A percentile compares a stretch with the other conserved stretches of the same genome.
These are phyloP conservation scores for Oryza brachyantha DNA, from an alignment of 176 grass and related monocot genomes.

Conservation along the genomic window DNA sequence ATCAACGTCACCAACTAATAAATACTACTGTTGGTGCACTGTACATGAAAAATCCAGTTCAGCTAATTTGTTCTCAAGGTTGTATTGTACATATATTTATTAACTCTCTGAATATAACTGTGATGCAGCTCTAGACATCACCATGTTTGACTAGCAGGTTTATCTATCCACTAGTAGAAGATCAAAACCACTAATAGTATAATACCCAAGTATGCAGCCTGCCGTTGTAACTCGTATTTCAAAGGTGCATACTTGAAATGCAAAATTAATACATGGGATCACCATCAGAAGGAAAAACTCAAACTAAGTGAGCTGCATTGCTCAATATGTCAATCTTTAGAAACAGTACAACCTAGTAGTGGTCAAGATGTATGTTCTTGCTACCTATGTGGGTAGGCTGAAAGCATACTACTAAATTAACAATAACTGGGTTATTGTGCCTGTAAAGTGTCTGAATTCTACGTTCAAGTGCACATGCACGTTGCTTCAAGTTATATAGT, in stretches of 20 bases:
- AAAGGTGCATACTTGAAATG: neutral
- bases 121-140: neutral
- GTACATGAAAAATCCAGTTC: neutral
- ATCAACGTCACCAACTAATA: neutral
- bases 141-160: neutral
- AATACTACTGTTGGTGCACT: neutral
- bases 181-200: constrained; percentile 21
- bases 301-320: neutral
- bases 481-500: neutral
- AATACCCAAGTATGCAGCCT: neutral
- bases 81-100: neutral
- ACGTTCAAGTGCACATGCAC: neutral
- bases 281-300: neutral
- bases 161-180: neutral
- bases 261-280: neutral
- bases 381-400: neutral
- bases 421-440: neutral
- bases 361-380: neutral
- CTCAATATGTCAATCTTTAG: neutral
- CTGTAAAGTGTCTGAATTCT: neutral
- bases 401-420: neutral
- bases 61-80: neutral
- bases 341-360: neutral
- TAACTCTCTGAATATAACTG: neutral
- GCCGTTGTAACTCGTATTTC: neutral